Base-by-base conservation (phyloP, 106 monocot genomes). In the Dioscorea alata region DNA sequence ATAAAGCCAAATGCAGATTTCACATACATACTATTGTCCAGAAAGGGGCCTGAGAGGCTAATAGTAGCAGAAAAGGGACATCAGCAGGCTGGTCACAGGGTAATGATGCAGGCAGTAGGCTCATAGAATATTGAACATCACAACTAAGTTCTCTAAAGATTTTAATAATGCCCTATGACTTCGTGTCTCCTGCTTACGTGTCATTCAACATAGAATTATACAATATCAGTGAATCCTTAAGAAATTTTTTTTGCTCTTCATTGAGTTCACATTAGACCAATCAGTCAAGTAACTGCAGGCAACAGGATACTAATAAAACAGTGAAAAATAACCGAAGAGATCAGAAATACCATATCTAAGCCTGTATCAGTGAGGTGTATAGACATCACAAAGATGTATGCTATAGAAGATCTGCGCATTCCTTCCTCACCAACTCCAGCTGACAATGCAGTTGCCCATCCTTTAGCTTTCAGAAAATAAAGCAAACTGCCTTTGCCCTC, bases 401-500 rank as follows among this genome's bases (percentile, higher is more conserved):
- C 96, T 69, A 92, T 63, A 61, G 96, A 97, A 25, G 96, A 92
- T 56, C 84, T 71, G 9, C 63, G 74, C 66, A 80, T 86, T 66
- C 96, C 96, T 69, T 86, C 92, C 66, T 89, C 84, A 72, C 91
- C 86, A 82, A 97, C 91, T 54, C 92, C 91, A 56, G 96, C 86
- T 72, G 89, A 89, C 64, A 97, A 71, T 62, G 86, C 89, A 61
- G 74, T 84, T 31, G 89, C 96, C 92, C 86, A 97, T 49, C 96
- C 96, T 77, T 89, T 92, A 23, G 81, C 71, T 79, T 97, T 97
- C 60, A 97, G 75, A 57, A 79, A 85, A 74, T 75, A 97, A 69
- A 97, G 84, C 75, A 97, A 78, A 69, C 96, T 92, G 74, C 96
- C 96, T 57, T 61, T 92, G 42, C 84, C 89, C 89, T 97, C 96